Percentiles rank a stretch among this genome's conserved stretches.
phyloP scores from a whole-genome alignment of 768 basidiomycete genomes.

The Russula griseocarnosa region DNA sequence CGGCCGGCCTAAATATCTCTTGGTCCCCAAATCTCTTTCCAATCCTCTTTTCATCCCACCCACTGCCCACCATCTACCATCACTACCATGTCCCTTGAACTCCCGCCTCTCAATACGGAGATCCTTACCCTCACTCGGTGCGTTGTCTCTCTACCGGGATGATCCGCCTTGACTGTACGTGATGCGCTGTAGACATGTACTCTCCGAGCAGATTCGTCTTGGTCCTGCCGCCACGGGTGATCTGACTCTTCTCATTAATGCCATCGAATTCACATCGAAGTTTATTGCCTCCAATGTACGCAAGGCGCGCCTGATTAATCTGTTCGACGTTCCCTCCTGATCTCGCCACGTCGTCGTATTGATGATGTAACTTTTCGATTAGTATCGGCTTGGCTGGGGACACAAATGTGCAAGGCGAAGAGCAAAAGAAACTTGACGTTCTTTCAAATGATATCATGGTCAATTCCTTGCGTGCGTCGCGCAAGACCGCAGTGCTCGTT shows the following conservation, averaged over 20 bases:
- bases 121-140: constrained; percentile 92
- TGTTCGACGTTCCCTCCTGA: constrained; percentile 50
- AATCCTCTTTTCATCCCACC: constrained; percentile 15
- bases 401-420: constrained; percentile 95
- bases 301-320: constrained; percentile 93
- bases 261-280: constrained; percentile 93
- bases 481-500: constrained; percentile 94
- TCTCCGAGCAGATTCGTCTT: constrained; percentile 77
- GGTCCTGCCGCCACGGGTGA: constrained; percentile 87
- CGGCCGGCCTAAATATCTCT: constrained; percentile 8
- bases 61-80: constrained; percentile 14
- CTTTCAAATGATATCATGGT: constrained; percentile 99
- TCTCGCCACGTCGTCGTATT: constrained; percentile 1
- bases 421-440: constrained; percentile 99
- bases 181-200: constrained; percentile 64
- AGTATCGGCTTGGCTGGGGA: constrained; percentile 97
- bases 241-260: constrained; percentile 88
- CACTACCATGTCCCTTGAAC: constrained; percentile 37
- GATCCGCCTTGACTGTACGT: constrained; percentile 6
- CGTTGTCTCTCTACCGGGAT: constrained; percentile 28
- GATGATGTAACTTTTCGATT: constrained; percentile 18
- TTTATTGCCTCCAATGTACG: constrained; percentile 98
- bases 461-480: constrained; percentile 92
- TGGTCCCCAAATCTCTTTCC: constrained; percentile 19
- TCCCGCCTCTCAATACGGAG: constrained; percentile 76